These are phyloP conservation scores for Termitomyces sp. DNA, from an alignment of 768 basidiomycete species.

Conservation along the genomic window DNA sequence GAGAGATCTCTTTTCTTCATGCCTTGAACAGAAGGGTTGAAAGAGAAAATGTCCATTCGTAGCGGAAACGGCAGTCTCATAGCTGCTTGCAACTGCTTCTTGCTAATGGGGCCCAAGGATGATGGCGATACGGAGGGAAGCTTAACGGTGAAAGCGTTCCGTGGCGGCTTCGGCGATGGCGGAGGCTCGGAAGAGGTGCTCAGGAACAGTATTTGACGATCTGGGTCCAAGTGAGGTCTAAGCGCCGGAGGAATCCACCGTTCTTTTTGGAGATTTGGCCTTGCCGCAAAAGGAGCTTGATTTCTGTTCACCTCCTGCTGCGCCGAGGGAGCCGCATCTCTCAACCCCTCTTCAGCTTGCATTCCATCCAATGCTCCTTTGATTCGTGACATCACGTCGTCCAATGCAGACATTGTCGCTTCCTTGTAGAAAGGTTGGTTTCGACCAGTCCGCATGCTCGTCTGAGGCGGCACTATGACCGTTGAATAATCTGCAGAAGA, in stretches of 20 bases:
- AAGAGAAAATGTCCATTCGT: slow-evolving; percentile 65
- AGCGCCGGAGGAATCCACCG: slow-evolving; percentile 59
- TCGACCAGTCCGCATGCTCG: slow-evolving; percentile 31
- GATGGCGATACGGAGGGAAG: slow-evolving; percentile 40
- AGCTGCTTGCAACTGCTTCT: slow-evolving; percentile 42
- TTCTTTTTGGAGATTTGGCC: slow-evolving; percentile 29
- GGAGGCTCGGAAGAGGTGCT: slow-evolving; percentile 46
- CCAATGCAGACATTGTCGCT: slow-evolving; percentile 64
- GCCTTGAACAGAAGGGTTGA: slow-evolving; percentile 64
- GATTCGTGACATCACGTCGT: slow-evolving; percentile 83
- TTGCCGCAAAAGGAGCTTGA: slow-evolving; percentile 14
- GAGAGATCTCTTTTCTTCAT: slow-evolving; percentile 59
- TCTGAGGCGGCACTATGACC: slow-evolving; percentile 19
- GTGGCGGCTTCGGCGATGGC: slow-evolving; percentile 37
- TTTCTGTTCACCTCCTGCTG: slow-evolving; percentile 19
- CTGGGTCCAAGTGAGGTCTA: slow-evolving; percentile 32
- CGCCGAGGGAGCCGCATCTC: slow-evolving; percentile 19
- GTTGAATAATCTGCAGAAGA: slow-evolving; percentile 20
- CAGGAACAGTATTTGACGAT: slow-evolving; percentile 38
- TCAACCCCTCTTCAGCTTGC: slow-evolving; percentile 40
- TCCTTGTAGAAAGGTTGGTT: slow-evolving; percentile 40
- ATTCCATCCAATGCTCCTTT: slow-evolving; percentile 73
- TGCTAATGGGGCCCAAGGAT: slow-evolving; percentile 39
- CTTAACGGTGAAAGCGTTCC: slow-evolving; percentile 34
- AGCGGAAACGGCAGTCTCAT: slow-evolving; percentile 32